A percentile compares a stretch with the other conserved stretches of the same genome.
Conservation (phyloP, 306 rosid species). For the Vachellia collinsii region DNA sequence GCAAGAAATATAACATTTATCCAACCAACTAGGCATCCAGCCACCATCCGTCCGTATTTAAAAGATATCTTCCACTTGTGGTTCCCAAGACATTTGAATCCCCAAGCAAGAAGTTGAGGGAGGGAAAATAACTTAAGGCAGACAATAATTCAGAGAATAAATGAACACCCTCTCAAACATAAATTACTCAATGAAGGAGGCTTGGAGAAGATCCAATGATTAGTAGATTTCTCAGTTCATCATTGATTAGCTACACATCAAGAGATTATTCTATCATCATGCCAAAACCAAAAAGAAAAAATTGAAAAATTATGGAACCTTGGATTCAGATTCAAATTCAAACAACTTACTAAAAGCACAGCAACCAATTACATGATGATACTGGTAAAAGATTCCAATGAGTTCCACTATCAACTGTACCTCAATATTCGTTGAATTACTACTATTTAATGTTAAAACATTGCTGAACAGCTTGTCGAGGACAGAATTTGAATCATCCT, state of each 20-base stretch:
- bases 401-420: conserved; percentile 49
- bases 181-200: not conserved
- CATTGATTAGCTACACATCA: not conserved
- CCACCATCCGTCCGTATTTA: not conserved
- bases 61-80: not conserved
- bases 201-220: not conserved
- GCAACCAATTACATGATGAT: not conserved
- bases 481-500: conserved; percentile 62
- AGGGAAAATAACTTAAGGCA: not conserved
- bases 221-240: not conserved
- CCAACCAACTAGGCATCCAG: conserved; percentile 14
- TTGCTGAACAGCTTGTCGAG: conserved; percentile 73
- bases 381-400: not conserved
- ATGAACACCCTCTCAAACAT: not conserved
- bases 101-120: not conserved
- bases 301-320: not conserved
- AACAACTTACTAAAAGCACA: not conserved
- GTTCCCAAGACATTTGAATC: not conserved
- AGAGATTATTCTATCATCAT: not conserved
- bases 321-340: not conserved
- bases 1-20: conserved; percentile 20
- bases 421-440: conserved; percentile 60
- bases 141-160: not conserved
- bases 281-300: not conserved
- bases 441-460: conserved; percentile 53